Evolutionary conservation across 2,329 filamentous ascomycete genomes (phyloP).

Genomic region (Macrophomina tecta): DNA sequence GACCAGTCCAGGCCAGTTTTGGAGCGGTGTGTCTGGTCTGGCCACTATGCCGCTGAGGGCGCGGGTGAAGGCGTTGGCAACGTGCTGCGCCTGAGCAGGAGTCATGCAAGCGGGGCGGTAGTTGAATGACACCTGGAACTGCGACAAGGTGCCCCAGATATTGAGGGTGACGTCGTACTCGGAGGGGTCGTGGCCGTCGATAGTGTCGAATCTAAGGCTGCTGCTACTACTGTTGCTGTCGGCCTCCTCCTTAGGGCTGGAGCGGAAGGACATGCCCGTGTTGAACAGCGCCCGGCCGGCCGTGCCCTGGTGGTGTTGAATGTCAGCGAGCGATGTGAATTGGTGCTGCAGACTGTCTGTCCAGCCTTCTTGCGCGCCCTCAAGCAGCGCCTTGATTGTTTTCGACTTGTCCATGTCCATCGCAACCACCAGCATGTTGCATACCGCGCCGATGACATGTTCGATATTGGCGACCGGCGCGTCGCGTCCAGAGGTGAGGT

Average conservation of each 20-base stretch:
- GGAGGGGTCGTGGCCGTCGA: constrained; percentile 19
- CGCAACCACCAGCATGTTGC: constrained; percentile 48
- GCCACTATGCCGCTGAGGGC: constrained; percentile 26
- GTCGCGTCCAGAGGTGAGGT: constrained; percentile 45
- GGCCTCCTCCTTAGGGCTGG: constrained; percentile 56
- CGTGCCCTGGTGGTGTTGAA: constrained; percentile 51
- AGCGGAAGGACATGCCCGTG: constrained; percentile 50
- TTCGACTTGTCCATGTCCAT: constrained; percentile 37
- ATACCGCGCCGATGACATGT: constrained; percentile 44
- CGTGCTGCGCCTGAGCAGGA: constrained; percentile 20
- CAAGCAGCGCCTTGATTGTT: constrained; percentile 38
- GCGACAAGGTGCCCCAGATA: constrained; percentile 1
- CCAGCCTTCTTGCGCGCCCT: neutral
- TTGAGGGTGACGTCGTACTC: constrained; percentile 37
- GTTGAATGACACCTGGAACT: constrained; percentile 26
- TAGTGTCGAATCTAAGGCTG: constrained; percentile 9
- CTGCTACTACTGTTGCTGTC: constrained; percentile 56
- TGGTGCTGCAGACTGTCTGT: constrained; percentile 30
- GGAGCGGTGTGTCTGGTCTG: constrained; percentile 47
- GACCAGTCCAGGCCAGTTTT: constrained; percentile 48
- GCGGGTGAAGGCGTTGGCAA: constrained; percentile 9
- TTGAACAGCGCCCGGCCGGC: constrained; percentile 60
- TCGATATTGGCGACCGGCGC: constrained; percentile 42
- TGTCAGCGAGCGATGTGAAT: constrained; percentile 40
- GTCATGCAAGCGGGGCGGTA: constrained; percentile 27